A percentile compares a stretch with the other conserved stretches of the same genome.
Evolutionary conservation across 2,329 filamentous ascomycete species (phyloP).

Genomic region (Colletotrichum tofieldiae): DNA sequence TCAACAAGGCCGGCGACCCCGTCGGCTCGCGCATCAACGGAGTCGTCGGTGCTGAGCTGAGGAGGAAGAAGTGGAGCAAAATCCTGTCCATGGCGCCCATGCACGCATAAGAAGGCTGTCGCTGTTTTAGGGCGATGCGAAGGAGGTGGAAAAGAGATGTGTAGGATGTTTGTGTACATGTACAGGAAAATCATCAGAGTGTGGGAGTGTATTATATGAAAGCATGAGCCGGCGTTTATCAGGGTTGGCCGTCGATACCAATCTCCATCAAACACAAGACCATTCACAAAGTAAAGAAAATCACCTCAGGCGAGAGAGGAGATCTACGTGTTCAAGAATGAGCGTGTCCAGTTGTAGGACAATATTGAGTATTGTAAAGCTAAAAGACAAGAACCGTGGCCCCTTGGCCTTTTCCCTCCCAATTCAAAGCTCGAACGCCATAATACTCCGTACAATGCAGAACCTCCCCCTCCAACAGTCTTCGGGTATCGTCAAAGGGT

Average conservation of each 20-base stretch:
- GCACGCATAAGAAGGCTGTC: constrained; percentile 61
- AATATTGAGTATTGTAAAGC: not conserved
- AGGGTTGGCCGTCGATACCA: constrained; percentile 41
- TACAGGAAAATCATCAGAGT: constrained; percentile 18
- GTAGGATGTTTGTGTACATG: constrained; percentile 38
- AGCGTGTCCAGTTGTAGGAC: not conserved
- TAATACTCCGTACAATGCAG: constrained; percentile 38
- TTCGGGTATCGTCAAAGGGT: constrained; percentile 48
- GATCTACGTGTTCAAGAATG: not conserved
- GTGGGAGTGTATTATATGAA: constrained; percentile 36
- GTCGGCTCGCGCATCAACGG: constrained; percentile 94
- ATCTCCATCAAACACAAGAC: constrained; percentile 37
- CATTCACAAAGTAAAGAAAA: not conserved
- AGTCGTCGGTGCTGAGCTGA: constrained; percentile 90
- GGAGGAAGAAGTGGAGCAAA: constrained; percentile 97
- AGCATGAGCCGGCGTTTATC: constrained; percentile 42
- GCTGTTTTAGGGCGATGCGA: not conserved
- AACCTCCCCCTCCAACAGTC: constrained; percentile 9
- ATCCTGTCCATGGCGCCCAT: constrained; percentile 93
- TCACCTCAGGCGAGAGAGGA: no score
- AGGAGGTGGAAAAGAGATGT: not conserved
- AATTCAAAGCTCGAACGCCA: constrained; percentile 23
- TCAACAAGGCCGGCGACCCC: constrained; percentile 97
- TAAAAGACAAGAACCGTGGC: constrained; percentile 17
- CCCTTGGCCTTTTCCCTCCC: constrained; percentile 18